Percentiles rank a stretch among this genome's conserved stretches.
Evolutionary conservation across 2,329 filamentous ascomycete genomes (phyloP).

Genomic region (Pezicula carpinea): DNA sequence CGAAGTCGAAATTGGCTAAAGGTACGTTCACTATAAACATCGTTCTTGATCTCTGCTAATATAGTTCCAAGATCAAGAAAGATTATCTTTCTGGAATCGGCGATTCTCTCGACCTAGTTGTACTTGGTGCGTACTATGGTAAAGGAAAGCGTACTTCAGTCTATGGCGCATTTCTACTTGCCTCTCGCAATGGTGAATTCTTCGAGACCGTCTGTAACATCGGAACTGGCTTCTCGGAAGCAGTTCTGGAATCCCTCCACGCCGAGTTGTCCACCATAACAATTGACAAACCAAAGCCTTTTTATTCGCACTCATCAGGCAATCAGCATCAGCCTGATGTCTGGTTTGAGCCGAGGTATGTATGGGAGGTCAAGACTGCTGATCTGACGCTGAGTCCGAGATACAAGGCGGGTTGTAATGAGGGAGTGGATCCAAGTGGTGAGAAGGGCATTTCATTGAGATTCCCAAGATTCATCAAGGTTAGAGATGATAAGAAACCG

Average conservation of each 20-base stretch:
- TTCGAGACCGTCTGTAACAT: slow-evolving; percentile 99
- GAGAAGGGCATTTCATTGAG: slow-evolving; percentile 80
- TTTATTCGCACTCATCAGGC: slow-evolving; percentile 80
- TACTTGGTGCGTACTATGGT: slow-evolving; percentile 89
- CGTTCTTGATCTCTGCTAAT: neutral
- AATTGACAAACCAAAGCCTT: slow-evolving; percentile 90
- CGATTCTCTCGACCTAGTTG: slow-evolving; percentile 93
- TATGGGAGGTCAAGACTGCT: slow-evolving; percentile 98
- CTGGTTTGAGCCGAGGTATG: slow-evolving; percentile 91
- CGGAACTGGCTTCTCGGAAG: slow-evolving; percentile 93
- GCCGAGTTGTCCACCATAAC: slow-evolving; percentile 67
- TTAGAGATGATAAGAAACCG: slow-evolving; percentile 92
- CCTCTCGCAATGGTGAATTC: slow-evolving; percentile 85
- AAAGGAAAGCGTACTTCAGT: slow-evolving; percentile 93
- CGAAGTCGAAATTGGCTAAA: slow-evolving; percentile 98
- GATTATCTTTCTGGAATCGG: slow-evolving; percentile 93
- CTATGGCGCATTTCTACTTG: slow-evolving; percentile 92
- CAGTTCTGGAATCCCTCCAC: slow-evolving; percentile 85
- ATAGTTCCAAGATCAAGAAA: slow-evolving; percentile 74
- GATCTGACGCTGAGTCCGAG: slow-evolving; percentile 89
- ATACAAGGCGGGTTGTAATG: slow-evolving; percentile 85
- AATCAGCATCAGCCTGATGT: slow-evolving; percentile 95
- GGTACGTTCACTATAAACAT: slow-evolving; percentile 39
- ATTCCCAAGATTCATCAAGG: slow-evolving; percentile 89
- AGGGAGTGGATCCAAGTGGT: slow-evolving; percentile 67